Evolutionary conservation across 2,329 filamentous ascomycete genomes (phyloP).

Genomic region (Bipolaris zeicola): DNA sequence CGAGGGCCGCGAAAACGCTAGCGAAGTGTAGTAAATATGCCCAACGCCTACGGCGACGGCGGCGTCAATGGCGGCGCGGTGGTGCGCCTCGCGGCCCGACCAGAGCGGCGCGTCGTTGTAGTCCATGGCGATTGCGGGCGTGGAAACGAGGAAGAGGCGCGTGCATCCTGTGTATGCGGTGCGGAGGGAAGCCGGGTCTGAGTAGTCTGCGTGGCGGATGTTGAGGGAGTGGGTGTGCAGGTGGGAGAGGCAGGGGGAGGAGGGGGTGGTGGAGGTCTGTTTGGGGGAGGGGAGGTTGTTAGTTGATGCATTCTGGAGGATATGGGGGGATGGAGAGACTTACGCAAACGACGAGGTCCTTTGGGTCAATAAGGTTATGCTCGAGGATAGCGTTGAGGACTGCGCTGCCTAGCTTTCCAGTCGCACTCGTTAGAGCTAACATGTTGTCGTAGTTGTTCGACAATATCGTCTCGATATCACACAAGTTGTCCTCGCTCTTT

Average conservation of each 20-base stretch:
- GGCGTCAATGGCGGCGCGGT: slow-evolving; percentile 52
- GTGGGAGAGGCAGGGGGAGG: slow-evolving; percentile 29
- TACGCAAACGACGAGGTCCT: slow-evolving; percentile 49
- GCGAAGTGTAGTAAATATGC: slow-evolving; percentile 55
- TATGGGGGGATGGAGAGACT: slow-evolving; percentile 2
- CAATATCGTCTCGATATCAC: not conserved
- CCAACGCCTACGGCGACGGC: slow-evolving; percentile 49
- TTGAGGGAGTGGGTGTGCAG: slow-evolving; percentile 41
- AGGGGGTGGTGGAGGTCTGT: slow-evolving; percentile 31
- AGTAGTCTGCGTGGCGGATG: slow-evolving; percentile 49
- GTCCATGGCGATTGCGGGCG: slow-evolving; percentile 52
- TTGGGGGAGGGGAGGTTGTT: not conserved
- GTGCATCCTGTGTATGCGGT: slow-evolving; percentile 47
- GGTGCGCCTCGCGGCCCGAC: slow-evolving; percentile 52
- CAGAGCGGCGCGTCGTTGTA: slow-evolving; percentile 51
- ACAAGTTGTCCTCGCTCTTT: not conserved
- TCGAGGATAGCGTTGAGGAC: slow-evolving; percentile 52
- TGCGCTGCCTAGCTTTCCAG: slow-evolving; percentile 54
- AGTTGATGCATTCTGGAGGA: not conserved
- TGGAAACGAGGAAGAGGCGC: slow-evolving; percentile 55
- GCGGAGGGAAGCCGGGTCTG: slow-evolving; percentile 43
- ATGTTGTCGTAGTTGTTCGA: slow-evolving; percentile 10
- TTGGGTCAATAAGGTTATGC: slow-evolving; percentile 46
- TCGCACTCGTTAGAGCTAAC: slow-evolving; percentile 52
- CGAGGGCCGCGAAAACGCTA: slow-evolving; percentile 51